Evolutionary conservation across 2,329 filamentous ascomycete genomes (phyloP), one percentile per base, ranked within the genome.

Genomic region (Botryotinia calthae): DNA sequence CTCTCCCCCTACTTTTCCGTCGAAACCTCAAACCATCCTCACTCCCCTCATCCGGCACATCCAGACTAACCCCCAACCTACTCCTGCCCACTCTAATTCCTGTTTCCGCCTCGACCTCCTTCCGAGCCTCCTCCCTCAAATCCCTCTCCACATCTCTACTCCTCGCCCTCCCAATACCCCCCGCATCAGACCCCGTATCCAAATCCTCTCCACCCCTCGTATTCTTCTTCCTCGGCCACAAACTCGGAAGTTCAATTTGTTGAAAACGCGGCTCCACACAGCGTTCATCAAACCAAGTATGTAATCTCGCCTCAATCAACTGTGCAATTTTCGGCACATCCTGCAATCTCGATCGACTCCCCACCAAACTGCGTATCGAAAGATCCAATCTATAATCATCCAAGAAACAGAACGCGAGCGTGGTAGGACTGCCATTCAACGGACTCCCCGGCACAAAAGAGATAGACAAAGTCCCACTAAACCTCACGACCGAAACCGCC

Each of bases 371-470:
- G 75, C 92, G 88, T 42, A 95, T 92, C 5, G 91, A 93, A 75
- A 97, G 91, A 81, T 96, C 93, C 31, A 97, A 86, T 40, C 93
- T 86, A 83, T 97, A 97, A 83, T 96, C 93, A 81, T 95, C 93
- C 48, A 95, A 86, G 80, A 99, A 99, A 72, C 94, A 97, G 82
- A 99, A 98, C 0, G 93, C 93, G 82, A 99, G 91, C 80, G 94
- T 97, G 4, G 96, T 97, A 6, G 92, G 92, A 4, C 89, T 92
- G 37, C 89, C 87, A 77, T 90, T 88, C 20, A 87, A 87, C 0
- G 89, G 87, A 77, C 90, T 91, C 0, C 78, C 89, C 1, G 96
- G 96, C 73, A 97, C 93, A 80, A 98, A 97, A 1, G 94, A 97
- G 62, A 98, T 92, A 62, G 93, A 97, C 28, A 99, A 84, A 0